Evolutionary conservation across 305 asterid genomes (phyloP).

Genomic region (Plantago rigida): DNA sequence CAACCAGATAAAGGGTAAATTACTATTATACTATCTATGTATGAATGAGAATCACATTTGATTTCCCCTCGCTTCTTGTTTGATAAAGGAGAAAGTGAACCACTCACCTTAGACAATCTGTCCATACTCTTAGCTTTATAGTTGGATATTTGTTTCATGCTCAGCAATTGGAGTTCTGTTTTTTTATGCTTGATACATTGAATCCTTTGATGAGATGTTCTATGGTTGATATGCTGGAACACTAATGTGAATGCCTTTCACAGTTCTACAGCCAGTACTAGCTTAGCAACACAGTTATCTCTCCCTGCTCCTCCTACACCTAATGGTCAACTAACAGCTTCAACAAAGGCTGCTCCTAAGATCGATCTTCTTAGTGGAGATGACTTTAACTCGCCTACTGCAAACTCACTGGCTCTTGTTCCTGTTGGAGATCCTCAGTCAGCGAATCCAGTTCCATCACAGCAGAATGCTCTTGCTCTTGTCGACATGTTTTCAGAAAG

Average conservation of each 20-base stretch:
- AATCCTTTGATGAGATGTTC: slow-evolving; percentile 5
- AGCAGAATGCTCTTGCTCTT: slow-evolving; percentile 81
- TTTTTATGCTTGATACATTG: not conserved
- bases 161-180: not conserved
- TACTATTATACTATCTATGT: slow-evolving; percentile 16
- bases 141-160: slow-evolving; percentile 5
- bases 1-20: slow-evolving; percentile 52
- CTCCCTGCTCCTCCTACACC: slow-evolving; percentile 53
- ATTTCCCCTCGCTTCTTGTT: too few species aligned
- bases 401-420: slow-evolving; percentile 62
- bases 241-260: slow-evolving; percentile 4
- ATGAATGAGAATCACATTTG: not conserved
- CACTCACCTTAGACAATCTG: not conserved
- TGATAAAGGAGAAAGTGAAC: not conserved
- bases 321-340: slow-evolving; percentile 40
- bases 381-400: slow-evolving; percentile 51
- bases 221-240: not conserved
- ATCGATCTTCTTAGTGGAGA: slow-evolving; percentile 97
- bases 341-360: slow-evolving; percentile 40
- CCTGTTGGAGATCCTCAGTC: slow-evolving; percentile 79
- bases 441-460: slow-evolving; percentile 50
- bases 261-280: slow-evolving; percentile 59
- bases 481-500: slow-evolving; percentile 68
- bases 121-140: not conserved
- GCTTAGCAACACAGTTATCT: slow-evolving; percentile 44